A percentile compares a stretch with the other conserved stretches of the same genome.
Evolutionary conservation across 2,329 filamentous ascomycete species (phyloP).

Genomic region (Neospermospora avenae): DNA sequence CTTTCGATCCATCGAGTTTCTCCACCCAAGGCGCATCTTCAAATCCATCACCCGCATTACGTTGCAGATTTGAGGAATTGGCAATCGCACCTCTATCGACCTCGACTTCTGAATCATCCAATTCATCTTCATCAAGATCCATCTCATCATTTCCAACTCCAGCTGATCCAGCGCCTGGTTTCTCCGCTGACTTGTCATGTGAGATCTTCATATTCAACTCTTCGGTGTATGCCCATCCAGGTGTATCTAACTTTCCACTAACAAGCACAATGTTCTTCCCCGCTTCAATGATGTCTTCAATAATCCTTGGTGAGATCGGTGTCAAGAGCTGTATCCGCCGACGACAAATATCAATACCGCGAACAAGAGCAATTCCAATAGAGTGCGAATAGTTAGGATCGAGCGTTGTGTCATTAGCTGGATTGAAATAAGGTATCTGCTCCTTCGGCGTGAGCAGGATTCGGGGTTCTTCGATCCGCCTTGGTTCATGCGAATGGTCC

Average conservation of each 20-base stretch:
- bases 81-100: slow-evolving; percentile 2
- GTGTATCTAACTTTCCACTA: slow-evolving; percentile 64
- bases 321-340: slow-evolving; percentile 62
- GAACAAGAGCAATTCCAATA: slow-evolving; percentile 65
- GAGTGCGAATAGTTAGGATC: slow-evolving; percentile 57
- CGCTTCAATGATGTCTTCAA: slow-evolving; percentile 40
- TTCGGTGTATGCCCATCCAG: slow-evolving; percentile 68
- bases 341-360: slow-evolving; percentile 58
- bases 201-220: slow-evolving; percentile 45
- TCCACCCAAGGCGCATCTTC: slow-evolving; percentile 56
- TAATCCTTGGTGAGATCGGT: slow-evolving; percentile 46
- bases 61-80: not conserved
- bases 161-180: slow-evolving; percentile 4
- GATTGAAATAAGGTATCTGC: slow-evolving; percentile 60
- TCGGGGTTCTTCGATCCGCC: slow-evolving; percentile 11
- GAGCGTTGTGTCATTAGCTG: slow-evolving; percentile 50
- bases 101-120: slow-evolving; percentile 6
- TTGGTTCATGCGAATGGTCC: slow-evolving; percentile 1
- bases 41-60: slow-evolving; percentile 32
- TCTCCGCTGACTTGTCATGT: slow-evolving; percentile 25
- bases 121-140: slow-evolving; percentile 1
- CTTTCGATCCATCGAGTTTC: slow-evolving; percentile 51
- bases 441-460: slow-evolving; percentile 45
- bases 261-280: slow-evolving; percentile 58
- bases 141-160: not conserved